Conservation (phyloP, 257 asterid genomes). For the Lithospermum erythrorhizon region DNA sequence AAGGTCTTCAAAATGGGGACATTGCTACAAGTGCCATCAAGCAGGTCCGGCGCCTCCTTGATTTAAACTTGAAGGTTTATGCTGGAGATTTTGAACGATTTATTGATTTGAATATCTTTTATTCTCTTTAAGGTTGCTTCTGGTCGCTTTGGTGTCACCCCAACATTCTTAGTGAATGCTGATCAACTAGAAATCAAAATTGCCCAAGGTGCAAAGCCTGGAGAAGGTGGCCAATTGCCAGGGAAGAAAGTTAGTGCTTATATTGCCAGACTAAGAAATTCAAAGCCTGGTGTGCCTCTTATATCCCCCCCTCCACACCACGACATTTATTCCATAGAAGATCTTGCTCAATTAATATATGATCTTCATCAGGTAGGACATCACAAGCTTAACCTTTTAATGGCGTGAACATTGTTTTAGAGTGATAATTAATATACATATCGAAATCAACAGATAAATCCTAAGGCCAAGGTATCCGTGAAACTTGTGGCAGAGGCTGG, state of each 20-base stretch:
- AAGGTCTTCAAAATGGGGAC: conserved; percentile 99
- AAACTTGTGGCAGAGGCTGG: conserved; percentile 99
- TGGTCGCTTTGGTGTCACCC: conserved; percentile 99
- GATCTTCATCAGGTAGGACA: conserved; percentile 91
- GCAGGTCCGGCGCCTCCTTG: conserved; percentile 43
- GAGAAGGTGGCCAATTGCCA: conserved; percentile 99
- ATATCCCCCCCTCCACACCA: conserved; percentile 99
- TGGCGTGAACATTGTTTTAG: neutral
- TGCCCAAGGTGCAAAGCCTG: conserved; percentile 99
- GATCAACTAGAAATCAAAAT: conserved; percentile 92
- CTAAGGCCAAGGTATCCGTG: conserved; percentile 90
- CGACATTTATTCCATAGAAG: conserved; percentile 96
- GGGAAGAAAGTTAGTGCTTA: conserved; percentile 99
- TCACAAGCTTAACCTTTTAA: neutral
- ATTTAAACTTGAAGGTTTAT: neutral
- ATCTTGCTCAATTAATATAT: conserved; percentile 95
- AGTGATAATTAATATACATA: conserved; percentile 3
- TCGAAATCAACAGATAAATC: conserved; percentile 63
- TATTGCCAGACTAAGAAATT: conserved; percentile 89
- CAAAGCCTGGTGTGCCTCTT: conserved; percentile 99
- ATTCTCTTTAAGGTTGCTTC: conserved; percentile 76
- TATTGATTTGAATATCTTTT: neutral
- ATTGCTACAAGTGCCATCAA: conserved; percentile 98
- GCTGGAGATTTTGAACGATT: neutral
- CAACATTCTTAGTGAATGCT: conserved; percentile 94